Evolutionary conservation across 179 eudicot species (phyloP), one percentile per base, ranked within the genome.

Genomic region (Gypsophila paniculata): DNA sequence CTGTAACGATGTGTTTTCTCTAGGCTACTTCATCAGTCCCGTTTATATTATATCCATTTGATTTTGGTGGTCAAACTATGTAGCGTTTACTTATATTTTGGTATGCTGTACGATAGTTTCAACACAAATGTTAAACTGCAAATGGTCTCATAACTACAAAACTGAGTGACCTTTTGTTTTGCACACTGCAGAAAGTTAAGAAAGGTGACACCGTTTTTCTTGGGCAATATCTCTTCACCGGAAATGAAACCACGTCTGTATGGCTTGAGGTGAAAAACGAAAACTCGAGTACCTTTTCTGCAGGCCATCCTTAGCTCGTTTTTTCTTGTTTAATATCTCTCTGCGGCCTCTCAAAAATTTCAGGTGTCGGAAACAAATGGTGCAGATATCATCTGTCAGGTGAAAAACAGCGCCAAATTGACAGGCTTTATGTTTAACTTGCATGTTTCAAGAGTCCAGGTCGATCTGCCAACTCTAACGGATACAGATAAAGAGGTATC

Each of bases 241-340:
- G 98, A 82, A 91, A 89, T 85, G 98, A 91, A 81, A 91, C 86
- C 36, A 84, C 98, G 19, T 93, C 97, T 38, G 98, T 89, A 71
- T 93, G 98, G 98, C 96, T 93, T 70, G 98, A 93, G 96, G 98
- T 91, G 77, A 74, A 82, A 71, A 26, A 70, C 53, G 77, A 72
- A 82, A 71, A 26, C 73, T 53, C 38, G 57, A 66, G 59, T 14
- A 17, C 61, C 12, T 39, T 66, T 54, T 61, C 54, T 44, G 52
- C 53, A 34, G 34, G 14, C 13, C 29, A 34, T 76, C 36, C 52
- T 29, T 4, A 58, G 18, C 36, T 71, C 25, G 17, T 22, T 22
- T 53, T 51, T 42, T 68, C 51, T 48, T 68, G 71, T 4, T 72
- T 13, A 32, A 29, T 39, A 15, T 61, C n/a, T 62, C 62, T 14